Percentiles rank a stretch among this genome's conserved stretches.
phyloP scores from a whole-genome alignment of 805 yeast genomes.

The Pichia ethanolica region DNA sequence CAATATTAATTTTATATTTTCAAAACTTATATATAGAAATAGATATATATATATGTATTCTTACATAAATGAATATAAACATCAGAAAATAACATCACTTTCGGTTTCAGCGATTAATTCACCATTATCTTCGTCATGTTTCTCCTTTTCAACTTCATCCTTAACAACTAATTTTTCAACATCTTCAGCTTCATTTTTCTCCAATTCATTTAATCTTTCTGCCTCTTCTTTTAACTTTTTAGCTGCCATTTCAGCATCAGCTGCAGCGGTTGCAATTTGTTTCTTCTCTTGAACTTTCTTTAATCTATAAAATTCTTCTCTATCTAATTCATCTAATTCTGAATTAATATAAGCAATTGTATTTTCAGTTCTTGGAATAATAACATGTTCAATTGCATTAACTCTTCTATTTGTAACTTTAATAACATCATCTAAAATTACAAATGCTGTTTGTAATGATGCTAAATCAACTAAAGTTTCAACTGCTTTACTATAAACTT shows the following conservation, averaged over 20 bases:
- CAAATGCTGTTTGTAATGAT: conserved; percentile 92
- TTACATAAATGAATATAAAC: neutral
- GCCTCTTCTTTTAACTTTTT: conserved; percentile 22
- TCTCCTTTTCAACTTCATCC: conserved; percentile 6
- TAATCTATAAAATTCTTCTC: conserved; percentile 95
- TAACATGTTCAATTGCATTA: conserved; percentile 96
- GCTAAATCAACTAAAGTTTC: conserved; percentile 95
- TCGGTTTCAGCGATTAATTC: conserved; percentile 20
- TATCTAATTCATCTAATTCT: conserved; percentile 93
- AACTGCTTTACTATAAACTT: conserved; percentile 91
- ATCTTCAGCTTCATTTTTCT: conserved; percentile 15
- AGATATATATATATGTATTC: neutral
- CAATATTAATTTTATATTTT: neutral
- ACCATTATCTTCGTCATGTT: conserved; percentile 1
- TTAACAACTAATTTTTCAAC: conserved; percentile 14
- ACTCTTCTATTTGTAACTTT: conserved; percentile 98
- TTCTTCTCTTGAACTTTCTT: conserved; percentile 95
- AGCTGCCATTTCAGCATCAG: conserved; percentile 45
- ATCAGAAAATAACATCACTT: conserved; percentile 32
- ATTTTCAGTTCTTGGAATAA: conserved; percentile 95
- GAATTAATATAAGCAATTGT: conserved; percentile 88
- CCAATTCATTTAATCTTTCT: conserved; percentile 5
- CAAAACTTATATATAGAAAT: neutral
- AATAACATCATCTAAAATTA: conserved; percentile 93
- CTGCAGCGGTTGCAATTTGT: conserved; percentile 65